Conservation (phyloP, 345 rosid species). For the Eucalyptus pauciflora region DNA sequence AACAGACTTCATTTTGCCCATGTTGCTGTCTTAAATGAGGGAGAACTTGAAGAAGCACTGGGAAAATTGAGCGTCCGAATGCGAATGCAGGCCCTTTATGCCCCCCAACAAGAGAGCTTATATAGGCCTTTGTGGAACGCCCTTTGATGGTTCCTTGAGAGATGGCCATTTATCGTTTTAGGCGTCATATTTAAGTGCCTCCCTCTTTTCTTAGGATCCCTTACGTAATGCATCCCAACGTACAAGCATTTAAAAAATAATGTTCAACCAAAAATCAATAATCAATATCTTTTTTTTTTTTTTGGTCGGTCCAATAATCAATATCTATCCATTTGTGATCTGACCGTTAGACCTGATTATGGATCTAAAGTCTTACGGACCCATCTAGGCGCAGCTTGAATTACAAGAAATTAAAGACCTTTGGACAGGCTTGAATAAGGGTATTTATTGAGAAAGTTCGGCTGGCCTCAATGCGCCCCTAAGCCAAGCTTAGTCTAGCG, state of each 20-base stretch:
- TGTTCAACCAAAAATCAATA: neutral
- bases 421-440: neutral
- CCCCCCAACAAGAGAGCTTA: neutral
- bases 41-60: neutral
- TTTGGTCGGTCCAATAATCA: no score
- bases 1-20: neutral
- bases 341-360: neutral
- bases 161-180: neutral
- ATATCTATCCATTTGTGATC: neutral
- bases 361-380: neutral
- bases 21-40: neutral
- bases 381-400: neutral
- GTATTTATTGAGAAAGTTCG: neutral
- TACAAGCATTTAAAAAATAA: neutral
- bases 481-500: neutral
- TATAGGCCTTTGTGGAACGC: neutral
- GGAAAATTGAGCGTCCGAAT: neutral
- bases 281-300: no score
- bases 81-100: neutral
- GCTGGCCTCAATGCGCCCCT: neutral
- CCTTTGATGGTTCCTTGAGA: neutral
- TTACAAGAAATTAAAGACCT: neutral
- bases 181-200: neutral
- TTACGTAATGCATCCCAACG: neutral
- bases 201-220: neutral